phyloP scores from a whole-genome alignment of 805 yeast species.

The Saturnispora gosingensis region DNA sequence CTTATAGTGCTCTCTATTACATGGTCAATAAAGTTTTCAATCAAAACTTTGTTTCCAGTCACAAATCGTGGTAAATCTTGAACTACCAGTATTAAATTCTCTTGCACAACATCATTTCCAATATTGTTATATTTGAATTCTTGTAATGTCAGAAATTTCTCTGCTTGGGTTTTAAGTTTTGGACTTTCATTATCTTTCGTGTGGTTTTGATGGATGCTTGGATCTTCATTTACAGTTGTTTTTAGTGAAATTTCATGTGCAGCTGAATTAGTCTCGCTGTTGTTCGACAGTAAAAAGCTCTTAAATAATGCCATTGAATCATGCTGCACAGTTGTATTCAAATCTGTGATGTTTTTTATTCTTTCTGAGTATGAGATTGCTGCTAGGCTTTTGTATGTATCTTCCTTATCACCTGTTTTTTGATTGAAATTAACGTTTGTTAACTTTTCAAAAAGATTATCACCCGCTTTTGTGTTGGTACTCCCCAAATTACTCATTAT shows the following conservation, averaged over 20 bases:
- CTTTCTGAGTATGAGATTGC: background rate
- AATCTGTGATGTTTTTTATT: background rate
- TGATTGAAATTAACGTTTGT: background rate
- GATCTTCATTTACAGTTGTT: background rate
- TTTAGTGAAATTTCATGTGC: background rate
- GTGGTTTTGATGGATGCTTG: background rate
- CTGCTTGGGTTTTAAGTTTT: background rate
- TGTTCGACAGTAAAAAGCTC: background rate
- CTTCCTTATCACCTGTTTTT: background rate
- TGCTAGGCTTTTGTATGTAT: background rate
- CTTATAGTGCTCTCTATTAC: constrained; percentile 9
- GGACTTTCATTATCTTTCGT: background rate
- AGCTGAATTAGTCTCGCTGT: background rate
- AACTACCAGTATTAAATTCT: constrained; percentile 13
- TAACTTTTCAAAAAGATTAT: background rate
- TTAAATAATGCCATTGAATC: background rate
- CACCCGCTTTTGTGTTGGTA: background rate
- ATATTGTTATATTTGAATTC: background rate
- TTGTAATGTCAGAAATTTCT: background rate
- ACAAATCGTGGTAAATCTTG: constrained; percentile 16
- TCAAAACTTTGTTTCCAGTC: constrained; percentile 10
- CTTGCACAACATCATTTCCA: background rate
- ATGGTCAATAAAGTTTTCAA: constrained; percentile 17
- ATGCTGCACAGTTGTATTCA: background rate
- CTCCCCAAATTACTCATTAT: background rate